phyloP scores from a whole-genome alignment of 2,329 filamentous ascomycete species.

The Lachnellula subtilissima region DNA sequence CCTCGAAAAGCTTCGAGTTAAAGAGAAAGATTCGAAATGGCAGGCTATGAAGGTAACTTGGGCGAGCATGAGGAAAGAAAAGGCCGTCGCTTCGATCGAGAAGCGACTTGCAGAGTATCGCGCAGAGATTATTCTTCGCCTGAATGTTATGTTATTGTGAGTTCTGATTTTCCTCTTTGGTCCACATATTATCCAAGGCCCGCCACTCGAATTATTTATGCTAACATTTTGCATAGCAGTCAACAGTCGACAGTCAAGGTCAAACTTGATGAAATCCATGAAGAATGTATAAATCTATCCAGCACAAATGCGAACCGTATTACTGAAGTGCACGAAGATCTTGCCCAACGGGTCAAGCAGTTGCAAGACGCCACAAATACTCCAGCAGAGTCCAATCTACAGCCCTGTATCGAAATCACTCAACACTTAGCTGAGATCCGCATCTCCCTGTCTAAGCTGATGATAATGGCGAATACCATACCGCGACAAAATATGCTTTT shows the following conservation, averaged over 20 bases:
- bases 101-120: not conserved
- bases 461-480: not conserved
- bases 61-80: not conserved
- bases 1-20: not conserved
- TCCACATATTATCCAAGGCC: not conserved
- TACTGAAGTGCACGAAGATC: not conserved
- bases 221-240: not conserved
- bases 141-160: not conserved
- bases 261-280: not conserved
- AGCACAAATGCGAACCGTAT: not conserved
- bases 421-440: not conserved
- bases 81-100: not conserved
- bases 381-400: not conserved
- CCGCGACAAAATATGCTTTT: not conserved
- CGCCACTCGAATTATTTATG: not conserved
- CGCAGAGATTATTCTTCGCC: not conserved
- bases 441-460: not conserved
- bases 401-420: not conserved
- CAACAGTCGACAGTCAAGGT: not conserved
- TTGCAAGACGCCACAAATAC: not conserved
- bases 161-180: not conserved
- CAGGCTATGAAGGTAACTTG: not conserved
- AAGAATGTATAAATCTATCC: not conserved
- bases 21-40: conserved; percentile 1
- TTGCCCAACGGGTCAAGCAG: not conserved